Percentiles rank a stretch among this genome's conserved stretches.
Evolutionary conservation across 148 eudicot genomes (phyloP).

Genomic region (Polygonum maritimum): DNA sequence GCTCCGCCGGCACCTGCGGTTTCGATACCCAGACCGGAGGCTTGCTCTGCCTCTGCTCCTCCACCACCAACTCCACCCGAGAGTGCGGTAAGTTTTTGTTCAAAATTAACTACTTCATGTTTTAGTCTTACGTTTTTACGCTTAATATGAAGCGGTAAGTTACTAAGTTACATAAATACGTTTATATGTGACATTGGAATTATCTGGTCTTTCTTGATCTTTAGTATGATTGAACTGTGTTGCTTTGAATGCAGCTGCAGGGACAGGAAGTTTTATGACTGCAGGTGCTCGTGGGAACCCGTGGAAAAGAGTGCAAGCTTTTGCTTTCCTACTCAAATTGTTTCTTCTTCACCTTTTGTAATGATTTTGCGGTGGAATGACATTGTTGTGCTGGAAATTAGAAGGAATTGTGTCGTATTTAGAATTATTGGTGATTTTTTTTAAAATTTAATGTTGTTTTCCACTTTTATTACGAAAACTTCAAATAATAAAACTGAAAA

Average conservation of each 20-base stretch:
- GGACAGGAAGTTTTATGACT: background rate
- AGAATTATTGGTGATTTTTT: no score
- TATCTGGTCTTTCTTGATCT: background rate
- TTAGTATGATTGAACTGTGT: background rate
- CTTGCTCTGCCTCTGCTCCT: conserved; percentile 62
- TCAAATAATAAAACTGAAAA: no score
- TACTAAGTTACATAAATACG: no score
- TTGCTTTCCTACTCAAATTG: background rate
- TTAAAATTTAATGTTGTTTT: no score
- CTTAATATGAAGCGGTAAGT: no score
- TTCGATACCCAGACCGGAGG: conserved; percentile 69
- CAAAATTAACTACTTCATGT: background rate
- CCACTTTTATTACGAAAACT: no score
- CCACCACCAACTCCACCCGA: conserved; percentile 54
- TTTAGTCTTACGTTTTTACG: no score
- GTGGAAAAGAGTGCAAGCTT: background rate
- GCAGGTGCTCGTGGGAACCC: background rate
- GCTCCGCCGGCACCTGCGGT: conserved; percentile 81
- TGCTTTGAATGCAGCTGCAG: background rate
- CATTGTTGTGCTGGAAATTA: no score
- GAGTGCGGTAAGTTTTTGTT: conserved; percentile 51
- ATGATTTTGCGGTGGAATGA: no score
- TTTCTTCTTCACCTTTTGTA: background rate
- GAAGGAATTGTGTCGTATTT: no score
- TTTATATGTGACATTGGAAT: background rate